These are phyloP conservation scores for Theileria orientalis DNA, from an alignment of 169 alveolate species.

Conservation along the genomic window DNA sequence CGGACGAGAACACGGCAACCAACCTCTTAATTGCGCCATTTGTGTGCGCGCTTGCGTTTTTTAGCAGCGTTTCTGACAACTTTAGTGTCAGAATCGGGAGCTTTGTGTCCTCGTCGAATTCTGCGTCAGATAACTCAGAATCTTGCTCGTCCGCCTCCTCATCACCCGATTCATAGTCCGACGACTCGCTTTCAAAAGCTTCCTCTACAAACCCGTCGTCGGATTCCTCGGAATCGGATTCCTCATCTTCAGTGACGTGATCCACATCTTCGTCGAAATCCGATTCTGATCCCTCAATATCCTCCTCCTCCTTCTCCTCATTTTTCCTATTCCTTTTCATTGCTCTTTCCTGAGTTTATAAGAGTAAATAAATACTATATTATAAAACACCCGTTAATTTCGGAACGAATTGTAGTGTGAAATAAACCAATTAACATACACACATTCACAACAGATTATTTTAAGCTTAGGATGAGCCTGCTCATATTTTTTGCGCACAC, in stretches of 20 bases:
- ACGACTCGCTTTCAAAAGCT: constrained; percentile 29
- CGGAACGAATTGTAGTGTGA: not conserved
- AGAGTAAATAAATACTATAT: not conserved
- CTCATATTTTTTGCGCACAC: constrained; percentile 13
- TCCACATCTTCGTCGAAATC: not conserved
- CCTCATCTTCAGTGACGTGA: not conserved
- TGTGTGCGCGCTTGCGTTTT: constrained; percentile 12
- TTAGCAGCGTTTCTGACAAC: constrained; percentile 8
- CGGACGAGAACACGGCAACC: constrained; percentile 26
- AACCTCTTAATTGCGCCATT: constrained; percentile 10
- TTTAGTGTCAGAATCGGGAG: constrained; percentile 13
- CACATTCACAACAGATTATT: not conserved
- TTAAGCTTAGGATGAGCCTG: constrained; percentile 3
- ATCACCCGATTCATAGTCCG: constrained; percentile 13
- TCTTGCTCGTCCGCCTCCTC: constrained; percentile 25
- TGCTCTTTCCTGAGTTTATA: not conserved
- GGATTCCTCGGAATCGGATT: not conserved
- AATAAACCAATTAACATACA: not conserved
- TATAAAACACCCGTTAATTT: not conserved
- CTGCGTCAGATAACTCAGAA: constrained; percentile 22
- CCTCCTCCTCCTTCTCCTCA: constrained; percentile 8
- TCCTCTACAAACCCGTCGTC: constrained; percentile 38
- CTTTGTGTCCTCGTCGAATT: constrained; percentile 25
- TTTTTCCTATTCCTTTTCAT: not conserved
- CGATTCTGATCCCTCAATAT: not conserved